Evolutionary conservation across 305 asterid species (phyloP).

Genomic region (Ruellia speciosa): DNA sequence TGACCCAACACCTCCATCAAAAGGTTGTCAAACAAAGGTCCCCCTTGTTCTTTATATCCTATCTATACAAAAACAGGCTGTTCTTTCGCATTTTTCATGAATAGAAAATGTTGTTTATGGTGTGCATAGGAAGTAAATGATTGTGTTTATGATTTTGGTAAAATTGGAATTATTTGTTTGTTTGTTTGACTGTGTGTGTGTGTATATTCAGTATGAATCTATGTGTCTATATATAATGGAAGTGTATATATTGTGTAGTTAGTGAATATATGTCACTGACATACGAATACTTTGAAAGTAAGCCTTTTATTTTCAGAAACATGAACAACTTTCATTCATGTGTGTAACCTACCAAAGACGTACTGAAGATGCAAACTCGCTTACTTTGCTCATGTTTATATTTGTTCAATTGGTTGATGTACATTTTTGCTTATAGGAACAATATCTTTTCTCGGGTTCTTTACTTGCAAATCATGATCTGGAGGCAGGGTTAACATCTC

Average conservation of each 20-base stretch:
- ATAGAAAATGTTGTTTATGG: too few species aligned
- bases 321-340: not conserved
- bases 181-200: too few species aligned
- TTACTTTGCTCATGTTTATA: slow-evolving; percentile 9
- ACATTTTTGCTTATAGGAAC: slow-evolving; percentile 39
- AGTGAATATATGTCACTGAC: not conserved
- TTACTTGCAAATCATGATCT: slow-evolving; percentile 42
- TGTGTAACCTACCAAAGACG: slow-evolving; percentile 1
- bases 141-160: too few species aligned
- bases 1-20: slow-evolving; percentile 34
- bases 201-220: not conserved
- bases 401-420: slow-evolving; percentile 19
- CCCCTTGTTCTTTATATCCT: not conserved
- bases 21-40: slow-evolving; percentile 41
- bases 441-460: slow-evolving; percentile 43
- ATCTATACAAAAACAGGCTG: not conserved
- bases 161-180: too few species aligned
- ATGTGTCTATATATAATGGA: too few species aligned
- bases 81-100: too few species aligned
- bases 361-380: slow-evolving; percentile 1
- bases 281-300: not conserved
- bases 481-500: slow-evolving; percentile 56
- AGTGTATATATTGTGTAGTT: not conserved
- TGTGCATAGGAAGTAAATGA: too few species aligned
- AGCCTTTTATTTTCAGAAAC: not conserved